phyloP scores from a whole-genome alignment of 108 stramenopile genomes.

The Fistulifera pelliculosa region DNA sequence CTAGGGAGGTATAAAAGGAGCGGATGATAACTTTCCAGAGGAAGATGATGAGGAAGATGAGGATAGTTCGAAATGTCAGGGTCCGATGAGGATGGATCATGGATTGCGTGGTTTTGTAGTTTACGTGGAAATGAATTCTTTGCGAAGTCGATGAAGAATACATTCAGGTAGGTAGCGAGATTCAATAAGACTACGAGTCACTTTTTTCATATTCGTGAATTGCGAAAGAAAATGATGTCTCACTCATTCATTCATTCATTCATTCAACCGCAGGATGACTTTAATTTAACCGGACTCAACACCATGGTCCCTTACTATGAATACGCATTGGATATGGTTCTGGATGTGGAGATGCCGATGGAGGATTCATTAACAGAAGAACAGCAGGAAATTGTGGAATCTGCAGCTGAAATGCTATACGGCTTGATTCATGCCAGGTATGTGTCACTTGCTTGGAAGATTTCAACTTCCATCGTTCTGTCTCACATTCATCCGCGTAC shows the following conservation, averaged over 20 bases:
- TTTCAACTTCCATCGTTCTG: constrained; percentile 5
- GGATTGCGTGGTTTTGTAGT: constrained; percentile 98
- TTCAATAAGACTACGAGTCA: not conserved
- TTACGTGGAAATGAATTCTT: constrained; percentile 96
- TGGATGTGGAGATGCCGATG: constrained; percentile 95
- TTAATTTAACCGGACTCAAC: constrained; percentile 95
- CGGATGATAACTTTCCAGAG: constrained; percentile 36
- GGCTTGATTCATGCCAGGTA: constrained; percentile 97
- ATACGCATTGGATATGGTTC: constrained; percentile 97
- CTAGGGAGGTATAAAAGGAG: constrained; percentile 13
- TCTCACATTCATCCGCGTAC: not conserved
- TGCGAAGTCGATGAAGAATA: constrained; percentile 97
- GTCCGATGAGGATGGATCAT: constrained; percentile 91
- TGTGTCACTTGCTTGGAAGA: not conserved
- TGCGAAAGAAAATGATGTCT: too few relatives aligned
- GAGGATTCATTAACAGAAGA: constrained; percentile 87
- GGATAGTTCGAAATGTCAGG: constrained; percentile 74
- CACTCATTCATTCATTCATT: not conserved
- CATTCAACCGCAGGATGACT: constrained; percentile 83
- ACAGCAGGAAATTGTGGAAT: constrained; percentile 98
- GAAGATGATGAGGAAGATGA: constrained; percentile 77
- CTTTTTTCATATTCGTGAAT: not conserved
- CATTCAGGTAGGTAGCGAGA: constrained; percentile 65
- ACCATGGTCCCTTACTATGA: constrained; percentile 95
- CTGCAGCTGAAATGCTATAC: constrained; percentile 97